Evolutionary conservation across 106 monocot genomes (phyloP).

Genomic region (Allium fistulosum): DNA sequence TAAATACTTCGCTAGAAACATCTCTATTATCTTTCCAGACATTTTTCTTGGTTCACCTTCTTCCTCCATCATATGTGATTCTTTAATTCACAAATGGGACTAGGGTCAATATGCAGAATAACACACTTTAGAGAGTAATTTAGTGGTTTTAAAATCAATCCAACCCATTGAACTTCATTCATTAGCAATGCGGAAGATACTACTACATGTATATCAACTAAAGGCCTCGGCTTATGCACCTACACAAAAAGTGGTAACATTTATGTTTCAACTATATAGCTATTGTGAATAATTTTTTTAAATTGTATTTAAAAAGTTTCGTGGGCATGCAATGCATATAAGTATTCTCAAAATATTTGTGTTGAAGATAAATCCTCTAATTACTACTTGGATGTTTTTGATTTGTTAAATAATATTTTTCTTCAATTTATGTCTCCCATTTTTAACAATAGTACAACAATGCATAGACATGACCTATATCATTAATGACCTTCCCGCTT

Average conservation of each 20-base stretch:
- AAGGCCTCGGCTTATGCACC: conserved; percentile 79
- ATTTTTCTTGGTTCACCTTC: conserved; percentile 33
- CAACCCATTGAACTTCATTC: conserved; percentile 95
- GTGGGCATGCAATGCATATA: too few relatives aligned
- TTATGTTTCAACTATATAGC: too few relatives aligned
- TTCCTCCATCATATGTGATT: conserved; percentile 68
- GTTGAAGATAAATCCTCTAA: too few relatives aligned
- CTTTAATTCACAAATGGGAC: conserved; percentile 71
- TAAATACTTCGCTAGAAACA: conserved; percentile 14
- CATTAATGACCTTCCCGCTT: too few relatives aligned
- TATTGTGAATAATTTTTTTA: too few relatives aligned
- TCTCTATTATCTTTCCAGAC: conserved; percentile 5
- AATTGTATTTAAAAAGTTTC: too few relatives aligned
- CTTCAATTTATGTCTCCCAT: too few relatives aligned
- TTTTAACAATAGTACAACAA: too few relatives aligned
- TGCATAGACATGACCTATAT: too few relatives aligned
- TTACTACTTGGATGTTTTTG: too few relatives aligned
- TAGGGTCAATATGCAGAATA: conserved; percentile 69
- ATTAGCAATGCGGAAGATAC: conserved; percentile 81
- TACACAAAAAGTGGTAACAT: background rate
- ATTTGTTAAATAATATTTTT: too few relatives aligned
- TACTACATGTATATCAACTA: conserved; percentile 81
- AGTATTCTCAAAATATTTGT: too few relatives aligned
- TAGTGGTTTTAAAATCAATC: conserved; percentile 64
- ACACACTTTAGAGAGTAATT: conserved; percentile 86